Evolutionary conservation across 305 asterid species (phyloP), one percentile per base, ranked within the genome.

Genomic region (Coffea humblotiana): DNA sequence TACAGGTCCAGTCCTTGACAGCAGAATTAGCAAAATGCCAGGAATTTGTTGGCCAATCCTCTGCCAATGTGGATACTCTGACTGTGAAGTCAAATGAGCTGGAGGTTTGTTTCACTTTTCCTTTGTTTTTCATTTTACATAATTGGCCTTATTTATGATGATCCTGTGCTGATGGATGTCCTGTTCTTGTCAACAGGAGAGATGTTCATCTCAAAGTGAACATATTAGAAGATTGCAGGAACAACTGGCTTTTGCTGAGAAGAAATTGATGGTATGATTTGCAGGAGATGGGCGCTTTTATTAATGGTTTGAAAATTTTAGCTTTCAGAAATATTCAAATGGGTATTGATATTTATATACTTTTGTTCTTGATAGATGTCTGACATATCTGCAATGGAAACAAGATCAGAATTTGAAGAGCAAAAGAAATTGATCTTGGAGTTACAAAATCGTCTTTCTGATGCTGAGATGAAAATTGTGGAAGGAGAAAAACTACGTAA

Each of bases 401-500:
- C 94, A 67, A 89, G 90, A 79, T 82, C 91, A 72, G 97, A 88
- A 79, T 92, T 78, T 83, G 97, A 93, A 87, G 91, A 86, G 78
- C 96, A 91, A 78, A 87, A 88, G 76, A 79, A 85, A 74, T 64
- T 85, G 61, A 88, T 91, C 32, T 47, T 43, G 74, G 93, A 93
- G 78, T 77, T 95, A 72, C 88, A 87, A 76, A 85, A 56, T 79
- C 97, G 97, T 23, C 88, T 95, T 64, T 89, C 90, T 68, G 97
- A 92, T 43, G 95, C 99, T 23, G 99, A 95, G 77, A 71, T 68
- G 37, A 93, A 93, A 78, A 88, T 93, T 77, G 79, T 91, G 8
- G 99, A 93, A 85, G 98, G 98, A 80, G 98, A 92, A 81, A 87
- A 88, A 78, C 89, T 90, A 25, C 91, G 99, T 15, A 95, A 93